A percentile compares a stretch with the other conserved stretches of the same genome.
Evolutionary conservation across 2,329 filamentous ascomycete species (phyloP).

Genomic region (Cladophialophora exuberans): DNA sequence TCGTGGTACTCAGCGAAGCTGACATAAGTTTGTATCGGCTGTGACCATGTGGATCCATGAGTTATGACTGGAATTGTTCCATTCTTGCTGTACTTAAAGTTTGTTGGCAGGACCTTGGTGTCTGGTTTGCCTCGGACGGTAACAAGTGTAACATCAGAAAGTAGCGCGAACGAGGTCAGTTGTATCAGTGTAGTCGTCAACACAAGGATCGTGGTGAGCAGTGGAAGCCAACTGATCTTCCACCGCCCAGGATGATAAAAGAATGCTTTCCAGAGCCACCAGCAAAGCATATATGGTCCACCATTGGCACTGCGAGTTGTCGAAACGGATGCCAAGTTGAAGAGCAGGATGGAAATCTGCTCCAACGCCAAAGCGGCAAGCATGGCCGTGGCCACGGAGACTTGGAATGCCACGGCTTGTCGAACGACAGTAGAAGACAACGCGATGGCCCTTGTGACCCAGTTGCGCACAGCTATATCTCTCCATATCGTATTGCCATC

Average conservation of each 20-base stretch:
- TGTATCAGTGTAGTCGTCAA: constrained; percentile 3
- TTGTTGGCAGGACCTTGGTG: not conserved
- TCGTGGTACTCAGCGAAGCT: constrained; percentile 11
- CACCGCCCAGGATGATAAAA: not conserved
- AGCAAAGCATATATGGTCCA: constrained; percentile 4
- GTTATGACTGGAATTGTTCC: constrained; percentile 3
- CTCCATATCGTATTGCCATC: not conserved
- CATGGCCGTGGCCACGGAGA: constrained; percentile 5
- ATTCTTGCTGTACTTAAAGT: not conserved
- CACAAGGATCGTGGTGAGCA: not conserved
- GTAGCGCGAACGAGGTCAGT: constrained; percentile 4
- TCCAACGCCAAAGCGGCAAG: constrained; percentile 6
- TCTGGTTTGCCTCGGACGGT: not conserved
- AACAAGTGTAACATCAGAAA: constrained; percentile 4
- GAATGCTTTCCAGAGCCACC: constrained; percentile 10
- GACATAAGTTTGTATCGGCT: constrained; percentile 2
- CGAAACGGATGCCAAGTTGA: constrained; percentile 7
- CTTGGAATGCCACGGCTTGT: constrained; percentile 2
- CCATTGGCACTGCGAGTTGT: constrained; percentile 5
- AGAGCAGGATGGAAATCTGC: not conserved
- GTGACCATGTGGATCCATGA: constrained; percentile 6
- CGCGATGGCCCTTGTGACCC: not conserved
- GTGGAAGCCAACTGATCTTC: not conserved
- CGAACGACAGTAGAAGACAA: not conserved
- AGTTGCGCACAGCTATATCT: not conserved